A percentile compares a stretch with the other conserved stretches of the same genome.
phyloP scores from a whole-genome alignment of 169 alveolate genomes.

The Cryptosporidium sp. region DNA sequence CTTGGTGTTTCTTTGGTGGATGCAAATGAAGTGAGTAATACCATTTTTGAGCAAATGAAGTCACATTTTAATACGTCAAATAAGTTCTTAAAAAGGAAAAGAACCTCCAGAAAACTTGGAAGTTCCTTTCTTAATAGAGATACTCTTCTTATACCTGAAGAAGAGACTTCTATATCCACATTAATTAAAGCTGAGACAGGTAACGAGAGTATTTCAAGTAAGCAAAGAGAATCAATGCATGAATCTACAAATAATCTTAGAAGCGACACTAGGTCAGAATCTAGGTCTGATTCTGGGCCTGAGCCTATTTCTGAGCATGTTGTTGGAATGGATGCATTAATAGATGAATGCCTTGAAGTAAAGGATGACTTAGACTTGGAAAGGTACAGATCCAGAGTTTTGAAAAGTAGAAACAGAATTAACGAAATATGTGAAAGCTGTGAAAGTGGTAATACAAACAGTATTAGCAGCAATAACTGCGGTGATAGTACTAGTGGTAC shows the following conservation, averaged over 20 bases:
- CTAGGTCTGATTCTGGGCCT: not conserved
- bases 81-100: not conserved
- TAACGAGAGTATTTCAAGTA: not conserved
- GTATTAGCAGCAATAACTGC: not conserved
- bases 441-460: not conserved
- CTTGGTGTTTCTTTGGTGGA: constrained; percentile 68
- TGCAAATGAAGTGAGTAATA: constrained; percentile 63
- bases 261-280: not conserved
- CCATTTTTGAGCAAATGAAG: constrained; percentile 59
- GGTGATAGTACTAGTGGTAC: not conserved
- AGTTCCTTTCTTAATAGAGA: not conserved
- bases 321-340: not conserved
- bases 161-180: not conserved
- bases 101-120: not conserved
- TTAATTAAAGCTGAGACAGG: not conserved
- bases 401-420: not conserved
- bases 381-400: constrained; percentile 7
- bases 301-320: not conserved
- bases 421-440: not conserved
- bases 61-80: constrained; percentile 7
- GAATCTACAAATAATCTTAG: not conserved
- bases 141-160: not conserved
- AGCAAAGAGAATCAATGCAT: not conserved
- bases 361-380: constrained; percentile 31
- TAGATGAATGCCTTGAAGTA: constrained; percentile 1